Evolutionary conservation across 1,284 basidiomycete genomes (phyloP), one percentile per base, ranked within the genome.

Genomic region (Ustilago sp.): DNA sequence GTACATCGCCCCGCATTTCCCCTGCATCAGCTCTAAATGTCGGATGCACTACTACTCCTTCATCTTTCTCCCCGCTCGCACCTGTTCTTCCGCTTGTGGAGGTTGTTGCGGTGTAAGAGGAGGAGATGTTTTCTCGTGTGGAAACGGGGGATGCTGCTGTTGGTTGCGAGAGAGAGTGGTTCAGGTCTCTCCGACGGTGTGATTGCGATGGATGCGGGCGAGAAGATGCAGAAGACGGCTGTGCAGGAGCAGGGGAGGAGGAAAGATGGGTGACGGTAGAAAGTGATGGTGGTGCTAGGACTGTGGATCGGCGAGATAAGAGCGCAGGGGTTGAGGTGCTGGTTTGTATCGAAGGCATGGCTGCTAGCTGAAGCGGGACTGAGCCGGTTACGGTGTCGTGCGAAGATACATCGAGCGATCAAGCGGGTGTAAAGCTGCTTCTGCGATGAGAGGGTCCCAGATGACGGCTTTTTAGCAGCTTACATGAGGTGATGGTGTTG

Each of bases 1-100:
- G 43, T 32, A 81, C 79, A 54, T 80, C 72, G 35, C 80, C 80
- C 15, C 71, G 31, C 38, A 65, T 51, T 28, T 75, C 69, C 7
- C 48, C 48, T 5, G 78, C 74, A 34, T 78, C 74, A 35, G 54
- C 63, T 1, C 54, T 36, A 39, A 80, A 80, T 3, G 68, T 67
- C 6, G 72, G 68, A 28, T 71, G 78, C 17, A 77, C 70, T 9
- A 48, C 54, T 32, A 79, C 71, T 1, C 36, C 62, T 15, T 59
- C 53, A 9, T 52, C 52, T 1, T 32, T 13, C 4, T 12, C 15
- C 13, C n/a, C 48, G 6, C 15, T 13, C 28, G 8, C 28, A 12
- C 28, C 48, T 50, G 12, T 2, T 31, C 31, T 11, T 13, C 13
- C 13, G 11, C 4, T 7, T 31, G 11, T 1, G n/a, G 43, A 45